Percentiles rank a stretch among this genome's conserved stretches.
These are phyloP conservation scores for Dendrothele bispora DNA, from an alignment of 768 basidiomycete genomes.

Conservation along the genomic window DNA sequence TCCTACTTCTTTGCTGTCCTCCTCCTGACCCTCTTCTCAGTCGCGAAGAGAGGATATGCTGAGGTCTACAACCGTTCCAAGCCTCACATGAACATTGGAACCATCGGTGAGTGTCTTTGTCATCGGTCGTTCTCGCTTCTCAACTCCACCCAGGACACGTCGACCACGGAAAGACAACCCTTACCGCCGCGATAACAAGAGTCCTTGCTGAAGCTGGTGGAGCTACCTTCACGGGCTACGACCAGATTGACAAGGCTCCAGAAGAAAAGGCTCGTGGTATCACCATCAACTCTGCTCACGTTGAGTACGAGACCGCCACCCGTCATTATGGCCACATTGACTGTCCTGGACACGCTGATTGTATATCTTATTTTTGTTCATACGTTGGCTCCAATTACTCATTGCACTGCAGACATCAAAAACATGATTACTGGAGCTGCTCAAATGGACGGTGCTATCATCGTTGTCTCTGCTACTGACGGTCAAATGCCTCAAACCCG, in stretches of 20 bases:
- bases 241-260: conserved; percentile 97
- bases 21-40: conserved; percentile 26
- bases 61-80: conserved; percentile 76
- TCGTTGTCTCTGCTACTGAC: conserved; percentile 97
- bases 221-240: conserved; percentile 92
- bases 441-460: conserved; percentile 95
- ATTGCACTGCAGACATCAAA: conserved; percentile 67
- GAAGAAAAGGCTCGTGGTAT: conserved; percentile 99
- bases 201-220: conserved; percentile 78
- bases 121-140: conserved; percentile 8
- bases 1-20: conserved; percentile 8
- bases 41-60: conserved; percentile 69
- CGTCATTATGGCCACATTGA: conserved; percentile 99
- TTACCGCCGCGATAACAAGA: conserved; percentile 95
- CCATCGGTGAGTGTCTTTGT: conserved; percentile 62
- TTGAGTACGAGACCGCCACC: conserved; percentile 91
- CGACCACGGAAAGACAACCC: conserved; percentile 97
- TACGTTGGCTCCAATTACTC: conserved; percentile 8
- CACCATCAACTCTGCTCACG: conserved; percentile 98
- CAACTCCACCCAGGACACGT: conserved; percentile 66
- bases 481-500: conserved; percentile 99
- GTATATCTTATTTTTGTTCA: conserved; percentile 41
- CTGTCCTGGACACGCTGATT: conserved; percentile 96
- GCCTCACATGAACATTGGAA: conserved; percentile 95
- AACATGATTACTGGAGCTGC: conserved; percentile 99